phyloP scores from a whole-genome alignment of 1,139 yeast genomes.

The Suhomyces ambrosiae region DNA sequence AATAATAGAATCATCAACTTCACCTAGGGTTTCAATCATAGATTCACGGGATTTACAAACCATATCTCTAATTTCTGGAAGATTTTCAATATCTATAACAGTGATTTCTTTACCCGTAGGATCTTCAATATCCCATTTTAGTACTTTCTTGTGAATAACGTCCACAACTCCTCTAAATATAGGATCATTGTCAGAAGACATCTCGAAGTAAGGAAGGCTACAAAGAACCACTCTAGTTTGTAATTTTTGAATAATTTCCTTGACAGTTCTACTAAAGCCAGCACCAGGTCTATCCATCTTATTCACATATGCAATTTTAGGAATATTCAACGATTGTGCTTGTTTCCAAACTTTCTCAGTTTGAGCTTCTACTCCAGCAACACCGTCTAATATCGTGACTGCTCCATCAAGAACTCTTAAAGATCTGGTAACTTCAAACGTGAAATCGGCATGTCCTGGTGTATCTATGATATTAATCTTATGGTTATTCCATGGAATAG shows the following conservation, averaged over 20 bases:
- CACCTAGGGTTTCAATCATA: constrained; percentile 80
- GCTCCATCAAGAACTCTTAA: constrained; percentile 92
- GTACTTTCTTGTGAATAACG: constrained; percentile 64
- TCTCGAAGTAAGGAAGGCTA: constrained; percentile 73
- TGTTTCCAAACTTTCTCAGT: constrained; percentile 97
- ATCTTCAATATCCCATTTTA: constrained; percentile 60
- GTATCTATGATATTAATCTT: constrained; percentile 89
- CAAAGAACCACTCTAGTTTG: constrained; percentile 73
- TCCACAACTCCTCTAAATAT: constrained; percentile 82
- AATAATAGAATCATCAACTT: constrained; percentile 73
- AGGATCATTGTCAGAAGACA: constrained; percentile 40
- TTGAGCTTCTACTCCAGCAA: constrained; percentile 98
- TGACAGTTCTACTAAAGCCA: constrained; percentile 86
- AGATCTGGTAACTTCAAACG: constrained; percentile 90
- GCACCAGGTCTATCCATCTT: constrained; percentile 98
- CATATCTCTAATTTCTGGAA: constrained; percentile 47
- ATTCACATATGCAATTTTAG: constrained; percentile 78
- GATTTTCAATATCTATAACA: constrained; percentile 40
- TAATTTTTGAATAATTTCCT: constrained; percentile 78
- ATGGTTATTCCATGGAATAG: constrained; percentile 80
- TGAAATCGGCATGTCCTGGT: constrained; percentile 98
- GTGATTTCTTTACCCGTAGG: constrained; percentile 58
- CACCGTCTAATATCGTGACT: constrained; percentile 89
- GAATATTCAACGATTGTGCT: constrained; percentile 66
- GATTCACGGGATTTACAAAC: constrained; percentile 66